These are phyloP conservation scores for Phytophthora parvispora DNA, from an alignment of 352 stramenopile genomes.

Conservation along the genomic window DNA sequence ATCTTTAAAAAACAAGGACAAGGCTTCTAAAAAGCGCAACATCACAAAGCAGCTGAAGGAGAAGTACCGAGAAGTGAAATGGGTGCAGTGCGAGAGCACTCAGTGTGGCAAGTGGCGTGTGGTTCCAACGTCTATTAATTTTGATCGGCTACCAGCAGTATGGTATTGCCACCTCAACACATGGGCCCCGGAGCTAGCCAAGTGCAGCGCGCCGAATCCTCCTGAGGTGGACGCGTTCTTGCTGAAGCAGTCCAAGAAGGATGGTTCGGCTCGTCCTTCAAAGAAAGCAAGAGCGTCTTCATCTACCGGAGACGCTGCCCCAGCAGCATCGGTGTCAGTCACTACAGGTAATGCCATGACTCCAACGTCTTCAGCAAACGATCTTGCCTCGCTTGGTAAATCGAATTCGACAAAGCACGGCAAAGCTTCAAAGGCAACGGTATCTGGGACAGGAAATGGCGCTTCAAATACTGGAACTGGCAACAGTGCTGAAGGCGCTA, in stretches of 20 bases:
- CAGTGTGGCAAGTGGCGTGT: slow-evolving; percentile 97
- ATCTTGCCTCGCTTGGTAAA: slow-evolving; percentile 21
- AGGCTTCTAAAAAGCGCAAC: slow-evolving; percentile 81
- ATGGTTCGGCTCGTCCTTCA: slow-evolving; percentile 39
- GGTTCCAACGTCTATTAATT: slow-evolving; percentile 92
- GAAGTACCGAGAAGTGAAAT: slow-evolving; percentile 90
- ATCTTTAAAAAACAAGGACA: slow-evolving; percentile 62
- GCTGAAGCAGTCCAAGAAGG: slow-evolving; percentile 74
- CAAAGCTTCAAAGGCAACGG: slow-evolving; percentile 29
- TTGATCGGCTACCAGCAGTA: slow-evolving; percentile 89
- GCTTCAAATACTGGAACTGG: slow-evolving; percentile 1
- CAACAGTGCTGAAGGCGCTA: slow-evolving; percentile 15
- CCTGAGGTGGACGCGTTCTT: slow-evolving; percentile 78
- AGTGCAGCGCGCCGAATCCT: slow-evolving; percentile 75
- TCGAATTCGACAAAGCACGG: slow-evolving; percentile 27
- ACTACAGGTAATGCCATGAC: slow-evolving; percentile 6
- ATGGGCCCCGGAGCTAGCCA: slow-evolving; percentile 78
- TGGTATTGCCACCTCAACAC: slow-evolving; percentile 91
- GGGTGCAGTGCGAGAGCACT: slow-evolving; percentile 97
- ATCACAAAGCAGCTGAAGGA: slow-evolving; percentile 84
- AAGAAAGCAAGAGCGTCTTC: slow-evolving; percentile 60
- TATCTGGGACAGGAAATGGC: slow-evolving; percentile 15
- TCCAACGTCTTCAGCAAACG: slow-evolving; percentile 24
- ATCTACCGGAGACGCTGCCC: slow-evolving; percentile 10
- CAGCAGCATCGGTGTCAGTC: slow-evolving; percentile 23